These are phyloP conservation scores for Teunomyces lycoperdinae DNA, from an alignment of 805 yeast species.

Conservation along the genomic window DNA sequence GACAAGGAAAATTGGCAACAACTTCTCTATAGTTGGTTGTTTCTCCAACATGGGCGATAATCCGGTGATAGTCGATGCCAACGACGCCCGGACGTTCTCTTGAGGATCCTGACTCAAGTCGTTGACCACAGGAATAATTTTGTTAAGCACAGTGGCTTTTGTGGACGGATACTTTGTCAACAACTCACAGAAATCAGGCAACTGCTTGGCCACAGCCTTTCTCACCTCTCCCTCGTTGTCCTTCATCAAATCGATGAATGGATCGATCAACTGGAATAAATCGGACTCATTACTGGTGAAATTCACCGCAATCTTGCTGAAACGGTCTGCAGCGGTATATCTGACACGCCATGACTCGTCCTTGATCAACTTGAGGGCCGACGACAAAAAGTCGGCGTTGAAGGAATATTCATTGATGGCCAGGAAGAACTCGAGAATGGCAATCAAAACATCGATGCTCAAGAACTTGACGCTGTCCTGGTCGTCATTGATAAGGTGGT, in stretches of 20 bases:
- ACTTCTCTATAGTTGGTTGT: slow-evolving; percentile 74
- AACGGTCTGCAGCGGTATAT: slow-evolving; percentile 96
- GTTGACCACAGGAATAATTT: slow-evolving; percentile 79
- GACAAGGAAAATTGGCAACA: slow-evolving; percentile 83
- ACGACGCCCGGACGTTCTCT: slow-evolving; percentile 88
- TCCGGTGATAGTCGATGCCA: slow-evolving; percentile 84
- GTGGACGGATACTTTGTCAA: slow-evolving; percentile 36
- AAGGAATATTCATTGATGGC: slow-evolving; percentile 55
- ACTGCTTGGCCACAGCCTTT: slow-evolving; percentile 88
- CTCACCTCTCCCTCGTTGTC: slow-evolving; percentile 97
- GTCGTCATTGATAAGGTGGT: slow-evolving; percentile 70
- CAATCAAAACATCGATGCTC: slow-evolving; percentile 81
- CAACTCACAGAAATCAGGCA: slow-evolving; percentile 68
- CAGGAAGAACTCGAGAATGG: slow-evolving; percentile 71
- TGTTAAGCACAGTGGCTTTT: slow-evolving; percentile 54
- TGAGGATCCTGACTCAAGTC: slow-evolving; percentile 85
- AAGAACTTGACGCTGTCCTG: slow-evolving; percentile 95
- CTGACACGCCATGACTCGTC: slow-evolving; percentile 99
- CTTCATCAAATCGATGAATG: slow-evolving; percentile 73
- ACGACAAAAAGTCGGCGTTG: slow-evolving; percentile 58
- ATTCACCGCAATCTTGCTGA: slow-evolving; percentile 66
- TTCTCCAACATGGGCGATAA: slow-evolving; percentile 83
- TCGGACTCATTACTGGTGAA: slow-evolving; percentile 58
- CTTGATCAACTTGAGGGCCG: slow-evolving; percentile 66
- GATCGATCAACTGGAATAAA: slow-evolving; percentile 59